These are phyloP conservation scores for Sugiyamaella grinbergsii DNA, from an alignment of 1,139 yeast genomes.

Conservation along the genomic window DNA sequence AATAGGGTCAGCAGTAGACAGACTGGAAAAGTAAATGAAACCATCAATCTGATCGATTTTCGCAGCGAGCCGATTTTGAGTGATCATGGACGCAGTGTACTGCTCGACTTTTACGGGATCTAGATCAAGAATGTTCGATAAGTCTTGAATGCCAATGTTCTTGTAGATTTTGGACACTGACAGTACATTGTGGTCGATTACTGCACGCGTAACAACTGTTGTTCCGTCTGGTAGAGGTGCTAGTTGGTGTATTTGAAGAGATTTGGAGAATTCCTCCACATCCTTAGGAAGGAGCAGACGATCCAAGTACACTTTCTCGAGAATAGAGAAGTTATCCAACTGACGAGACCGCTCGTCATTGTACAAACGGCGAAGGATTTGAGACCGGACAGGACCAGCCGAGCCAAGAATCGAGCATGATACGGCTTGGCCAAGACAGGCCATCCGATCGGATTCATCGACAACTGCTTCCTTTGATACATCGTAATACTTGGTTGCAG, in stretches of 20 bases:
- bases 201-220: slow-evolving; percentile 40
- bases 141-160: slow-evolving; percentile 37
- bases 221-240: slow-evolving; percentile 38
- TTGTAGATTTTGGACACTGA: slow-evolving; percentile 41
- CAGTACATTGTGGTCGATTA: slow-evolving; percentile 43
- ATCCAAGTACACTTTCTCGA: slow-evolving; percentile 40
- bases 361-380: slow-evolving; percentile 38
- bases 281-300: slow-evolving; percentile 38
- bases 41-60: slow-evolving; percentile 42
- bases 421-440: slow-evolving; percentile 41
- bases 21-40: slow-evolving; percentile 35
- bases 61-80: slow-evolving; percentile 41
- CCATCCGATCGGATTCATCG: slow-evolving; percentile 38
- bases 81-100: slow-evolving; percentile 42
- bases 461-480: slow-evolving; percentile 36
- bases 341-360: slow-evolving; percentile 40
- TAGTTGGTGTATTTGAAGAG: slow-evolving; percentile 37
- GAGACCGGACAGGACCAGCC: slow-evolving; percentile 43
- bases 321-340: slow-evolving; percentile 32
- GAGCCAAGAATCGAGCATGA: slow-evolving; percentile 42
- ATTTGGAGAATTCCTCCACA: slow-evolving; percentile 33
- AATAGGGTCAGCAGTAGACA: background rate
- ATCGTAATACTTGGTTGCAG: slow-evolving; percentile 40
- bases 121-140: slow-evolving; percentile 38
- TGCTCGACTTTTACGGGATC: slow-evolving; percentile 38